Percentiles rank a stretch among this genome's conserved stretches.
These are phyloP conservation scores for Bondarzewia mesenterica DNA, from an alignment of 1,284 basidiomycete genomes.

Conservation along the genomic window DNA sequence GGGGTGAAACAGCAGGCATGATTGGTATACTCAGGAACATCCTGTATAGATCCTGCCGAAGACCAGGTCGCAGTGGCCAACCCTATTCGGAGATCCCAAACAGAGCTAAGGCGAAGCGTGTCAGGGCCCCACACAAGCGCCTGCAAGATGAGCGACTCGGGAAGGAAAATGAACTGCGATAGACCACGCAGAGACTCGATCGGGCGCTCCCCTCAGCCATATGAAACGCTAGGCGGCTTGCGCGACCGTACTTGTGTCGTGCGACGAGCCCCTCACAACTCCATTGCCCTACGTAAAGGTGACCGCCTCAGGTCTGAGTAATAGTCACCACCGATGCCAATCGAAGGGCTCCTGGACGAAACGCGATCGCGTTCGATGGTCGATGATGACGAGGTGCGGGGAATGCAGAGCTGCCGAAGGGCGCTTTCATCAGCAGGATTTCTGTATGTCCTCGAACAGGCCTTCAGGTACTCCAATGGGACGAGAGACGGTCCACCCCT, in stretches of 20 bases:
- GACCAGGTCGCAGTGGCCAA: no score
- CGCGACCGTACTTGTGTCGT: no score
- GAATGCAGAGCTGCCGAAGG: conserved; percentile 38
- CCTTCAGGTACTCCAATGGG: conserved; percentile 52
- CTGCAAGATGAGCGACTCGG: no score
- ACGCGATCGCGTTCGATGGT: neutral
- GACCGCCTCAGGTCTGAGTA: neutral
- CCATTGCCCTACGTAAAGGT: conserved; percentile 2
- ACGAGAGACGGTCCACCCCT: conserved; percentile 31
- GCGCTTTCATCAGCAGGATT: conserved; percentile 53
- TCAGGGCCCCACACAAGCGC: no score
- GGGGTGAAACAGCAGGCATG: neutral
- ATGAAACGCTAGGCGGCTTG: neutral
- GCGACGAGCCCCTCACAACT: neutral
- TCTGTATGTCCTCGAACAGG: conserved; percentile 37
- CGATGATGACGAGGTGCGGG: conserved; percentile 2
- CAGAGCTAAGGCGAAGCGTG: no score
- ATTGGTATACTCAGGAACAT: neutral
- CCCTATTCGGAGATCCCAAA: no score
- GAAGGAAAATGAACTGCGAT: no score
- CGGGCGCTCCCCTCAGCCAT: neutral
- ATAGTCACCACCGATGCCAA: neutral
- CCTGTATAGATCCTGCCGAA: no score
- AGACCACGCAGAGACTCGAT: no score
- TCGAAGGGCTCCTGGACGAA: neutral